Evolutionary conservation across 768 basidiomycete genomes (phyloP).

Genomic region (Symmetrospora coprosmae): DNA sequence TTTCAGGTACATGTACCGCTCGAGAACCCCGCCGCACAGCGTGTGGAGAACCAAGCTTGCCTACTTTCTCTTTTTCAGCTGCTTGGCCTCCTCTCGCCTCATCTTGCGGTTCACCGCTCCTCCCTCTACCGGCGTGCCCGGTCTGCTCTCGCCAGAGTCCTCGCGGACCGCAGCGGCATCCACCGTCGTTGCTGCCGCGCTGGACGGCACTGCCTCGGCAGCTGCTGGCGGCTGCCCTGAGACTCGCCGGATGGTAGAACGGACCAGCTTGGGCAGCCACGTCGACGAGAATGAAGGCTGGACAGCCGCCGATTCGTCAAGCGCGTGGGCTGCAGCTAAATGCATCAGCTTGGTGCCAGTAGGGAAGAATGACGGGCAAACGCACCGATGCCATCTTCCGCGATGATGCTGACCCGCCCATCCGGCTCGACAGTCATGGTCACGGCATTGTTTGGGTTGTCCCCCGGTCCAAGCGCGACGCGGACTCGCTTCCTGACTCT

Average conservation of each 20-base stretch:
- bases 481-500: constrained; percentile 57
- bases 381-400: constrained; percentile 27
- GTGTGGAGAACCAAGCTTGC: no score
- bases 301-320: constrained; percentile 50
- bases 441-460: constrained; percentile 45
- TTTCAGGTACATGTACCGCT: no score
- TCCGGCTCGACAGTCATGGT: constrained; percentile 43
- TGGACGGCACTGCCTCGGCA: neutral
- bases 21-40: no score
- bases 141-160: neutral
- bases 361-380: constrained; percentile 15
- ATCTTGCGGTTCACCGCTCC: neutral
- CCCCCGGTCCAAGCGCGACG: constrained; percentile 44
- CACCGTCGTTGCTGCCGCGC: neutral
- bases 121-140: constrained; percentile 1
- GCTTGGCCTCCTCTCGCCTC: constrained; percentile 7
- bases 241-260: constrained; percentile 33
- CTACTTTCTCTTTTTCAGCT: constrained; percentile 17
- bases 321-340: constrained; percentile 52
- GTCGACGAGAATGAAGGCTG: constrained; percentile 51
- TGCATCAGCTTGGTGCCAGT: constrained; percentile 1
- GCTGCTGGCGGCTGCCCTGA: neutral
- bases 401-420: constrained; percentile 53
- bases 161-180: neutral
- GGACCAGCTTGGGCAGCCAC: constrained; percentile 52